Evolutionary conservation across 2,329 filamentous ascomycete genomes (phyloP).

Genomic region (Colletotrichum truncatum): DNA sequence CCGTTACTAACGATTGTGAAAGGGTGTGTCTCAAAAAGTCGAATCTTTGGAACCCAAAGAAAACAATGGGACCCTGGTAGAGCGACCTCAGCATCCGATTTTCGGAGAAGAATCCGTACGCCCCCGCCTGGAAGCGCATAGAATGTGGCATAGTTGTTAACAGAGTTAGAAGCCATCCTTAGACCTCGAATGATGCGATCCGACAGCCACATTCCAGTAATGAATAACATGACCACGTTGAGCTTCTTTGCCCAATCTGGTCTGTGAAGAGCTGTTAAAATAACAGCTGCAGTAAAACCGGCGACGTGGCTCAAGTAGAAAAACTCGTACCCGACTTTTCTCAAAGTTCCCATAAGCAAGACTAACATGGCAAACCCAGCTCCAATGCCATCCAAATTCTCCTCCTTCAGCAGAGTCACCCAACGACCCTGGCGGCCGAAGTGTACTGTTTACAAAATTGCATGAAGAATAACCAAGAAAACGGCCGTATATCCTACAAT

Average conservation of each 20-base stretch:
- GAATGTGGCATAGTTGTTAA: constrained; percentile 52
- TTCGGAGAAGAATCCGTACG: constrained; percentile 55
- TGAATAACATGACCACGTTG: constrained; percentile 47
- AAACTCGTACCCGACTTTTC: constrained; percentile 52
- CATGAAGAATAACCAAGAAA: constrained; percentile 46
- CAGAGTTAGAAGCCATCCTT: constrained; percentile 40
- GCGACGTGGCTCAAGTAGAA: constrained; percentile 56
- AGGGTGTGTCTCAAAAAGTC: constrained; percentile 60
- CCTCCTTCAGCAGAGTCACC: constrained; percentile 36
- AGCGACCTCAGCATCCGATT: constrained; percentile 43
- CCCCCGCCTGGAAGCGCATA: constrained; percentile 54
- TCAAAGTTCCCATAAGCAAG: constrained; percentile 43
- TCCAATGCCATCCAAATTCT: constrained; percentile 46
- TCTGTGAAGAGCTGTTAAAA: constrained; percentile 53
- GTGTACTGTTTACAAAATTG: constrained; percentile 41
- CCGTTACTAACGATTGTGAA: constrained; percentile 61
- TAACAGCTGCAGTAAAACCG: constrained; percentile 50
- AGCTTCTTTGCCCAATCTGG: constrained; percentile 48
- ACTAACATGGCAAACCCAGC: constrained; percentile 48
- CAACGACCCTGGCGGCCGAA: constrained; percentile 37
- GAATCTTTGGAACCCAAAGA: constrained; percentile 62
- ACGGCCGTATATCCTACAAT: constrained; percentile 53
- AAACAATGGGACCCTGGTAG: constrained; percentile 54
- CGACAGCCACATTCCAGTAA: constrained; percentile 48
- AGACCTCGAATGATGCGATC: constrained; percentile 52